Evolutionary conservation across 23 red algal species (phyloP), one percentile per base, ranked within the genome.

Genomic region (Gracilaria caudata): DNA sequence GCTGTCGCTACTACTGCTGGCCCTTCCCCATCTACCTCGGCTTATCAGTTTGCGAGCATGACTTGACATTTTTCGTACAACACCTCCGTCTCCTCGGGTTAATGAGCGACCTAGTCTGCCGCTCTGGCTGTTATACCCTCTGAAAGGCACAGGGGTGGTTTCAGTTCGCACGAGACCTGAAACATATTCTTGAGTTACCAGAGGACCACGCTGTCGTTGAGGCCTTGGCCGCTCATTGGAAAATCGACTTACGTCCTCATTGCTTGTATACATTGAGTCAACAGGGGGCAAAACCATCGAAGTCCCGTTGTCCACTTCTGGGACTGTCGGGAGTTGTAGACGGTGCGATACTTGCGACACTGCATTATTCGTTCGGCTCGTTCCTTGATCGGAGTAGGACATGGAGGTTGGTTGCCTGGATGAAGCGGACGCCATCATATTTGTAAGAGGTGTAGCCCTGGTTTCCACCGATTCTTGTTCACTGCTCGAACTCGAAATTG

Each of bases 21-120:
- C 77, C 56, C 51, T n/a, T 57, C 51, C 56, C 51, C 77, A 63
- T 20, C 38, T 40, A 14, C 85, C 59, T 46, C 85, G 40, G n/a
- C 72, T 53, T 20, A 89, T 72, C 23, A 89, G 73, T 46, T 59
- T 78, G 29, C 73, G 68, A 24, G 85, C 85, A 64, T 79, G 85
- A 70, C 68, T 89, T 10, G 85, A 89, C 85, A 89, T 89, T 49
- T 89, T 89, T 25, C 85, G 85, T 34, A 89, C 85, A 16, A 78
- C 85, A 21, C 57, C 55, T 4, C 85, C 85, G 35, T 79, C 85
- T 44, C 43, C 68, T n/a, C 85, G 70, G 13, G 85, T 74, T 26
- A 78, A 51, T 34, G 85, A 79, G 12, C 85, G 64, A 25, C 64
- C 53, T 14, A 77, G 64, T 21, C 68, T 64, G 17, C 51, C 73